These are phyloP conservation scores for Leucocoprinus leucothites DNA, from an alignment of 768 basidiomycete species.

Conservation along the genomic window DNA sequence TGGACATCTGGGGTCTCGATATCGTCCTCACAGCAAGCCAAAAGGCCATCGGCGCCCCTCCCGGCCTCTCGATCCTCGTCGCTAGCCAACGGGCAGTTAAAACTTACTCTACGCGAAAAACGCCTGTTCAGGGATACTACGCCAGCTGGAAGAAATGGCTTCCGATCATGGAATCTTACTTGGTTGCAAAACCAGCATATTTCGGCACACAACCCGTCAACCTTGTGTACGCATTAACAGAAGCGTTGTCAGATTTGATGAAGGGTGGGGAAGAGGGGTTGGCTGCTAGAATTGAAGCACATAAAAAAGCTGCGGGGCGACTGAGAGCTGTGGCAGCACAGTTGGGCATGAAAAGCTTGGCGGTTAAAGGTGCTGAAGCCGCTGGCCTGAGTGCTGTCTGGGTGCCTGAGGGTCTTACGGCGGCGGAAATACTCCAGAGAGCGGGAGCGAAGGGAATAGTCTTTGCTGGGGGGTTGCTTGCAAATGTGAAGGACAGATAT, in stretches of 20 bases:
- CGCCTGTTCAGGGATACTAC: constrained; percentile 50
- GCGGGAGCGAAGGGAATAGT: constrained; percentile 66
- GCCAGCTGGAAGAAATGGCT: constrained; percentile 87
- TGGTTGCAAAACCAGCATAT: constrained; percentile 70
- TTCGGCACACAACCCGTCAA: constrained; percentile 90
- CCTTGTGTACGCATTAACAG: constrained; percentile 79
- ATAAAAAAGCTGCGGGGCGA: constrained; percentile 59
- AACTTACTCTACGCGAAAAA: constrained; percentile 24
- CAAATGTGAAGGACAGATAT: constrained; percentile 78
- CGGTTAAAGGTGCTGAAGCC: constrained; percentile 47
- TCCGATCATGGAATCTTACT: constrained; percentile 85
- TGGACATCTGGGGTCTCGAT: constrained; percentile 88
- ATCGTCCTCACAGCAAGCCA: constrained; percentile 78
- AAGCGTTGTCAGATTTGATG: constrained; percentile 68
- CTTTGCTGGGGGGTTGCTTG: constrained; percentile 80
- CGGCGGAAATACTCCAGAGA: constrained; percentile 66
- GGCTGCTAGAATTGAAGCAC: constrained; percentile 65
- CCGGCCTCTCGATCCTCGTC: constrained; percentile 78
- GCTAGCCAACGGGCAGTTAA: constrained; percentile 68
- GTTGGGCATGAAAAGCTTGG: constrained; percentile 68
- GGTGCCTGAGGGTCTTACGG: constrained; percentile 68
- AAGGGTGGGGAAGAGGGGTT: constrained; percentile 55
- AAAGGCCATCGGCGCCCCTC: constrained; percentile 85
- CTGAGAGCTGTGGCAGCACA: constrained; percentile 60
- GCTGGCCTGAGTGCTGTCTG: constrained; percentile 91